A percentile compares a stretch with the other conserved stretches of the same genome.
Conservation (phyloP, 345 rosid genomes). For the Eucalyptus lansdowneana region DNA sequence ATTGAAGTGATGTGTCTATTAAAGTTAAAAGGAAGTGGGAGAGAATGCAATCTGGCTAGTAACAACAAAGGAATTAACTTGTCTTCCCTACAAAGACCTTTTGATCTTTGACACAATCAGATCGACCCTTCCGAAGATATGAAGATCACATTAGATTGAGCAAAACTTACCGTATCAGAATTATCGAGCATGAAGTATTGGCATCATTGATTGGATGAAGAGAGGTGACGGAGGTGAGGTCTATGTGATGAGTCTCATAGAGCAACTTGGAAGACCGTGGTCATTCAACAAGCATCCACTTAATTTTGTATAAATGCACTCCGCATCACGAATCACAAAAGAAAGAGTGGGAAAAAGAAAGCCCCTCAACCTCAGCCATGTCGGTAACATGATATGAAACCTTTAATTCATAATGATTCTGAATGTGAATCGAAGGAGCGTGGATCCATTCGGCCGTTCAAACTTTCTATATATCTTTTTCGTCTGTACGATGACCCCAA, state of each 20-base stretch:
- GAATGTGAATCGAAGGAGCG: not conserved
- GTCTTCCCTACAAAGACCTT: fast-evolving
- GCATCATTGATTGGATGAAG: not conserved
- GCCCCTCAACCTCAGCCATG: not conserved
- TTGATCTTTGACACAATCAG: not conserved
- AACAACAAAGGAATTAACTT: not conserved
- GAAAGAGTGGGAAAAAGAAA: too few relatives aligned
- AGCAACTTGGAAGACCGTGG: not conserved
- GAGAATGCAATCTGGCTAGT: not conserved
- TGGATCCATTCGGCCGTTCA: too few relatives aligned
- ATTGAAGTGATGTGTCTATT: not conserved
- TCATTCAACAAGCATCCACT: not conserved
- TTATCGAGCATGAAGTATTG: not conserved
- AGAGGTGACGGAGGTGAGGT: not conserved
- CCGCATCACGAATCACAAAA: not conserved
- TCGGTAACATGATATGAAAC: not conserved
- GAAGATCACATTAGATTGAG: too few relatives aligned
- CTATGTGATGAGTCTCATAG: too few relatives aligned
- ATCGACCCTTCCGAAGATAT: fast-evolving
- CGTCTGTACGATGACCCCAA: too few relatives aligned
- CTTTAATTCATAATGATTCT: not conserved
- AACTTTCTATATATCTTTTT: too few relatives aligned
- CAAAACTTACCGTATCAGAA: fast-evolving
- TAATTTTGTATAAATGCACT: not conserved
- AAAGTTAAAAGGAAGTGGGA: too few relatives aligned